Percentiles rank a stretch among this genome's conserved stretches.
phyloP scores from a whole-genome alignment of 2,329 filamentous ascomycete genomes.

The Neocatenulostroma microsporum region DNA sequence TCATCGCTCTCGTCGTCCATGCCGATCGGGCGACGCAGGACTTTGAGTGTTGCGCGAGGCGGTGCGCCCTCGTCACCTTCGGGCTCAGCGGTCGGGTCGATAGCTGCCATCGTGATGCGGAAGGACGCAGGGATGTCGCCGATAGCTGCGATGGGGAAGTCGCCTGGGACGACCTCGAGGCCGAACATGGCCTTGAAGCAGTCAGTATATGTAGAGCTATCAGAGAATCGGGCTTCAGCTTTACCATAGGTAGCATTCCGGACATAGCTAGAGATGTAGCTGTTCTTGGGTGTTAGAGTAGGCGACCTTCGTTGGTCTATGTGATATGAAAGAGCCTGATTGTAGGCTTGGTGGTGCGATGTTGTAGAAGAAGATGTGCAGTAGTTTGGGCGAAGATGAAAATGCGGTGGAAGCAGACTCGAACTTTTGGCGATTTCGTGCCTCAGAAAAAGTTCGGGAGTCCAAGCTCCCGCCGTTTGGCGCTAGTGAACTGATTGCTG shows the following conservation, averaged over 20 bases:
- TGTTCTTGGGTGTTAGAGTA: not conserved
- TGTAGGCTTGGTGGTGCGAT: not conserved
- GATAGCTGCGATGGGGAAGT: slow-evolving; percentile 70
- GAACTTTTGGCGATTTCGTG: too few species aligned
- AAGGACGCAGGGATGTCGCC: slow-evolving; percentile 79
- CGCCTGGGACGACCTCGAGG: slow-evolving; percentile 80
- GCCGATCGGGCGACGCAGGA: slow-evolving; percentile 65
- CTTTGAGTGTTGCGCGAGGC: slow-evolving; percentile 79
- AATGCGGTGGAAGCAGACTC: too few species aligned
- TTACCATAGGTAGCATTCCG: slow-evolving; percentile 13
- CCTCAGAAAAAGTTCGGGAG: too few species aligned
- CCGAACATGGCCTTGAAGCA: slow-evolving; percentile 69
- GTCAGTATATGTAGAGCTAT: slow-evolving; percentile 6
- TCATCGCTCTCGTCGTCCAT: slow-evolving; percentile 55
- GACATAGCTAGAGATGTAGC: slow-evolving; percentile 17
- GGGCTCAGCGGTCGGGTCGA: slow-evolving; percentile 72
- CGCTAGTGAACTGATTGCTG: too few species aligned
- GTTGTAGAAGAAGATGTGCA: not conserved
- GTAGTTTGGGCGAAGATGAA: too few species aligned
- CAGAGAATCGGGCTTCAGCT: not conserved
- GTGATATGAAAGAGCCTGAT: not conserved
- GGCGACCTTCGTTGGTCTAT: slow-evolving; percentile 15
- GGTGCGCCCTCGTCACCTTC: slow-evolving; percentile 38
- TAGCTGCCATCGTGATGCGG: slow-evolving; percentile 96
- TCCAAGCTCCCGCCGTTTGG: too few species aligned